These are phyloP conservation scores for Colletotrichum liriopes DNA, from an alignment of 2,329 filamentous ascomycete species.

Conservation along the genomic window DNA sequence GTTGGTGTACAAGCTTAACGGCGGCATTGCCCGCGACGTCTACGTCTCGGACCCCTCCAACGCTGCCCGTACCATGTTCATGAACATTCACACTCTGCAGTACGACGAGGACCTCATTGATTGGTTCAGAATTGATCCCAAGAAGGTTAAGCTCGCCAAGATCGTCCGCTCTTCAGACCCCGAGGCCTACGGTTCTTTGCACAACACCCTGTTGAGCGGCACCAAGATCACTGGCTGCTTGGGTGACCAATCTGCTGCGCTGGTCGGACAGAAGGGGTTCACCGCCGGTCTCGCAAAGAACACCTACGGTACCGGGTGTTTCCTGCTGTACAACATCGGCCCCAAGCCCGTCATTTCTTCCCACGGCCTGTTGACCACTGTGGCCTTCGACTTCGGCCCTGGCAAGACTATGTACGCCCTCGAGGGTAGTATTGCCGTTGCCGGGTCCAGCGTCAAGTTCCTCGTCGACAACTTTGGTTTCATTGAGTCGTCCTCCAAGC, in stretches of 20 bases:
- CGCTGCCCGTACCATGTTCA: constrained; percentile 90
- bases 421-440: constrained; percentile 84
- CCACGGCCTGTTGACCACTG: constrained; percentile 83
- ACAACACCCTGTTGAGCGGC: constrained; percentile 74
- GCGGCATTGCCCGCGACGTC: constrained; percentile 74
- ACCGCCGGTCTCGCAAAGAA: constrained; percentile 85
- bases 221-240: constrained; percentile 82
- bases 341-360: constrained; percentile 84
- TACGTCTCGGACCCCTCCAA: constrained; percentile 87
- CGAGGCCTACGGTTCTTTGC: constrained; percentile 77
- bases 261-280: constrained; percentile 87
- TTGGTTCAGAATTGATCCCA: constrained; percentile 81
- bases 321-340: constrained; percentile 87
- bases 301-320: constrained; percentile 89
- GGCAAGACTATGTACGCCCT: constrained; percentile 80
- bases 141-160: constrained; percentile 80
- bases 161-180: constrained; percentile 82
- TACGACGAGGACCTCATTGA: constrained; percentile 82
- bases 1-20: constrained; percentile 86
- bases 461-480: constrained; percentile 71
- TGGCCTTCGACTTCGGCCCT: constrained; percentile 82
- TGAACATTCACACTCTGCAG: constrained; percentile 82
- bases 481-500: constrained; percentile 64
- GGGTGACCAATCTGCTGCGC: constrained; percentile 85
- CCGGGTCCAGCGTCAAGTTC: constrained; percentile 83